Evolutionary conservation across 345 rosid genomes (phyloP).

Genomic region (Iberis pinnata): DNA sequence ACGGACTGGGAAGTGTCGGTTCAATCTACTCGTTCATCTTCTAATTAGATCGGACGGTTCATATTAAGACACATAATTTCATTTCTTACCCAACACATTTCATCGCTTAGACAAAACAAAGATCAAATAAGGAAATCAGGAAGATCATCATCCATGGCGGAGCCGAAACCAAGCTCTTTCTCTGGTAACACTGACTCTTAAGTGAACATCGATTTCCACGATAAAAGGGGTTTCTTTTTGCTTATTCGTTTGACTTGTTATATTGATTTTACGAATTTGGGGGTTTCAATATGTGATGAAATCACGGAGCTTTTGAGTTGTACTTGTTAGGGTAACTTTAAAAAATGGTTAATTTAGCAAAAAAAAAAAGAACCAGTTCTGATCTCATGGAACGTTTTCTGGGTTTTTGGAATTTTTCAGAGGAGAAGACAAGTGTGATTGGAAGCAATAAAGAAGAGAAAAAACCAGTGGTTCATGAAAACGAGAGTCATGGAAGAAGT

Average conservation of each 20-base stretch:
- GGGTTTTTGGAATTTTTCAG: background rate
- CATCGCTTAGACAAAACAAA: background rate
- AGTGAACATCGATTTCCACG: background rate
- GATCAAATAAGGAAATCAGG: background rate
- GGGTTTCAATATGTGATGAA: background rate
- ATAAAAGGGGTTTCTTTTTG: background rate
- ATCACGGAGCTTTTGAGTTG: background rate
- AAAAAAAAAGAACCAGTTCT: background rate
- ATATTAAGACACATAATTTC: background rate
- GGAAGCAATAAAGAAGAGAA: constrained; percentile 42
- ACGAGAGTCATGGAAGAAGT: constrained; percentile 48
- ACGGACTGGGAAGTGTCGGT: constrained; percentile 1
- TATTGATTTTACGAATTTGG: background rate
- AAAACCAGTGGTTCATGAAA: constrained; percentile 29
- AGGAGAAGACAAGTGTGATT: constrained; percentile 32
- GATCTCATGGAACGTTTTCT: background rate
- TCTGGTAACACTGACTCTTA: background rate
- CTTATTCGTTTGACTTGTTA: background rate
- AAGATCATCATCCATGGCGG: constrained; percentile 23
- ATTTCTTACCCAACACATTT: background rate
- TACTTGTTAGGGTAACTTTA: too few species aligned
- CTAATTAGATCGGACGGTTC: constrained; percentile 11
- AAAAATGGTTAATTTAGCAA: background rate
- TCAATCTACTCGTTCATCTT: background rate
- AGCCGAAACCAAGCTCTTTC: constrained; percentile 18